Evolutionary conservation across 257 asterid genomes (phyloP).

Genomic region (Solanum arcanum): DNA sequence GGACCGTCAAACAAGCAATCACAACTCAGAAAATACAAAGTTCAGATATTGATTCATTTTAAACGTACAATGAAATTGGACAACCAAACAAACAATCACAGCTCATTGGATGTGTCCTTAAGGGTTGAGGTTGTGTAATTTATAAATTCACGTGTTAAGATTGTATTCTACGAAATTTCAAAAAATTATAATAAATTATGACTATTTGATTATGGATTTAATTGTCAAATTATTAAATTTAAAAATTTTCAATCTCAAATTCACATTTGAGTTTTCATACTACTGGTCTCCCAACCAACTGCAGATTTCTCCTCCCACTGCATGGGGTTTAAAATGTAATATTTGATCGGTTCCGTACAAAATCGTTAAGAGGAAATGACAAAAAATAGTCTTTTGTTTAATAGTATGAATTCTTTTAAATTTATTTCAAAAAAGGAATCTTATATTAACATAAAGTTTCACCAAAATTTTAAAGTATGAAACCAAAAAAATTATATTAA

Average conservation of each 20-base stretch:
- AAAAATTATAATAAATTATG: no score
- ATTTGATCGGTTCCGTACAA: neutral
- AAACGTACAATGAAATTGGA: neutral
- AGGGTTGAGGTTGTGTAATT: no score
- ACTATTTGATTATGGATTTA: no score
- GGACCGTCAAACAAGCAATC: neutral
- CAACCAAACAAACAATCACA: neutral
- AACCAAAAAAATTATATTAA: no score
- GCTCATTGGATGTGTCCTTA: neutral
- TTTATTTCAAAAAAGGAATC: no score
- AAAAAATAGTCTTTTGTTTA: neutral
- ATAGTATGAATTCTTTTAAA: no score
- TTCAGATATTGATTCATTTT: no score
- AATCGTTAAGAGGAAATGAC: neutral
- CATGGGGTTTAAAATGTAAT: no score
- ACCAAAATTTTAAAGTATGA: neutral
- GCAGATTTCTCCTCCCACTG: neutral
- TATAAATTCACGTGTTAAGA: neutral
- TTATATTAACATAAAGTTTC: neutral
- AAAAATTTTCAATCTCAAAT: no score
- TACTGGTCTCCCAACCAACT: neutral
- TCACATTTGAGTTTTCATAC: neutral
- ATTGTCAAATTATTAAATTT: no score
- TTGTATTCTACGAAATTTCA: no score
- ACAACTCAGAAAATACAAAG: neutral